Base-by-base conservation (phyloP, 1,284 basidiomycete species). In the Meripilus lineatus region DNA sequence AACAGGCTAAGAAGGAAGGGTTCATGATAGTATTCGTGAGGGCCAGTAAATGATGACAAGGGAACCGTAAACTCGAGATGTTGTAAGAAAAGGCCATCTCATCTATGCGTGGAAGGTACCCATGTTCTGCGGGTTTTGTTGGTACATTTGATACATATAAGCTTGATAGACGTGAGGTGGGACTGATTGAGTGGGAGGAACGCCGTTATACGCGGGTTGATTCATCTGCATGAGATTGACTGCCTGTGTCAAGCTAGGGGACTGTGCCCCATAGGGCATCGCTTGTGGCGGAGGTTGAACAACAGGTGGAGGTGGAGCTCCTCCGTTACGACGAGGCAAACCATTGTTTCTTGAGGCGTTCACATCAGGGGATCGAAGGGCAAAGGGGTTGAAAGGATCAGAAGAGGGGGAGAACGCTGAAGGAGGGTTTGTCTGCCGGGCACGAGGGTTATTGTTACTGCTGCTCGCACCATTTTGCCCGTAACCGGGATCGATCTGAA, bases 141-240 rank as follows among this genome's bases (percentile, higher is more conserved):
- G 81, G 64, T 88, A 87, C 65, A 81, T 70, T 66, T 83, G 81
- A 58, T 89, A 88, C 81, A 87, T 82, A 68, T 88, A 89, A 49
- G 80, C 74, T 66, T 86, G 81, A 61, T 89, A 89, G 53, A 84
- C 65, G 56, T 84, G 82, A 44, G 82, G 82, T 10, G 81, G 81
- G 28, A 85, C 68, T 28, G 75, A 68, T 58, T 80, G 81, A 35
- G 49, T 40, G 6, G 77, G 73, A 15, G 75, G 61, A 65, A 81
- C 73, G 46, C 70, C 71, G 49, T 70, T 72, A 61, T 84, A 88
- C 24, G 77, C 58, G n/a, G 74, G 70, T 53, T 81, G 81, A 32
- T 68, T 71, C 75, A 87, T 81, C 45, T 75, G 75, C 57, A 85
- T 62, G 45, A 73, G 69, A 50, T 68, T 69, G n/a, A 74, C 69